Evolutionary conservation across 2,329 filamentous ascomycete genomes (phyloP).

Genomic region (Thermoascus crustaceus): DNA sequence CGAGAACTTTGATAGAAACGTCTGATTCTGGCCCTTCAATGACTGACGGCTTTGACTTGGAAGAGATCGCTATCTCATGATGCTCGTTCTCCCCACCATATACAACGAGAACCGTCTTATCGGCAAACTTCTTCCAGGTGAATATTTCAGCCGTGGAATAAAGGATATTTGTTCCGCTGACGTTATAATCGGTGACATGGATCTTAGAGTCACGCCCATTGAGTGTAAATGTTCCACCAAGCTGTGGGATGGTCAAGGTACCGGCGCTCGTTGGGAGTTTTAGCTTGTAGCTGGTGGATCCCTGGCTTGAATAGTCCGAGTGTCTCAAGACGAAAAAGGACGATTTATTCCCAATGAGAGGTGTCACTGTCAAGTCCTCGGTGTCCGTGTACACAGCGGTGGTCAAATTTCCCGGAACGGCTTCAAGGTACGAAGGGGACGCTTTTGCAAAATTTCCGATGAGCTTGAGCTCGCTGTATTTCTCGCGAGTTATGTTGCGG

Average conservation of each 20-base stretch:
- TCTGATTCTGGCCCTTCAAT: slow-evolving; percentile 25
- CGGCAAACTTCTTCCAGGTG: slow-evolving; percentile 50
- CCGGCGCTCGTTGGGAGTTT: slow-evolving; percentile 43
- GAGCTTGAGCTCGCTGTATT: slow-evolving; percentile 72
- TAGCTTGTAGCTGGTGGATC: slow-evolving; percentile 54
- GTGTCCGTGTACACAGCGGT: slow-evolving; percentile 44
- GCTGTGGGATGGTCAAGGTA: slow-evolving; percentile 32
- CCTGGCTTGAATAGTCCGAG: slow-evolving; percentile 52
- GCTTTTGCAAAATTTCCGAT: slow-evolving; percentile 66
- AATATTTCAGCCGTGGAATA: slow-evolving; percentile 40
- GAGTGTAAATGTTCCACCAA: slow-evolving; percentile 30
- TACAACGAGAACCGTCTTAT: slow-evolving; percentile 42
- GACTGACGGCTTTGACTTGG: slow-evolving; percentile 18
- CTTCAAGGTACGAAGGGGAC: slow-evolving; percentile 60
- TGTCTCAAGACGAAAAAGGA: slow-evolving; percentile 63
- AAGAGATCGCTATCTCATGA: slow-evolving; percentile 34
- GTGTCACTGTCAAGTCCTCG: slow-evolving; percentile 51
- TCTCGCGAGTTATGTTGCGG: slow-evolving; percentile 59
- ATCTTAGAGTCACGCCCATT: slow-evolving; percentile 39
- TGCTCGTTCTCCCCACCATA: slow-evolving; percentile 34
- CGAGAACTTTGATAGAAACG: slow-evolving; percentile 22
- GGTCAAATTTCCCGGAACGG: slow-evolving; percentile 42
- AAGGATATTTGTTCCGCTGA: slow-evolving; percentile 32
- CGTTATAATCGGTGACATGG: slow-evolving; percentile 35
- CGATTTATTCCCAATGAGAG: slow-evolving; percentile 48